Base-by-base conservation (phyloP, 2,329 filamentous ascomycete species). In the Fusarium heterosporum region DNA sequence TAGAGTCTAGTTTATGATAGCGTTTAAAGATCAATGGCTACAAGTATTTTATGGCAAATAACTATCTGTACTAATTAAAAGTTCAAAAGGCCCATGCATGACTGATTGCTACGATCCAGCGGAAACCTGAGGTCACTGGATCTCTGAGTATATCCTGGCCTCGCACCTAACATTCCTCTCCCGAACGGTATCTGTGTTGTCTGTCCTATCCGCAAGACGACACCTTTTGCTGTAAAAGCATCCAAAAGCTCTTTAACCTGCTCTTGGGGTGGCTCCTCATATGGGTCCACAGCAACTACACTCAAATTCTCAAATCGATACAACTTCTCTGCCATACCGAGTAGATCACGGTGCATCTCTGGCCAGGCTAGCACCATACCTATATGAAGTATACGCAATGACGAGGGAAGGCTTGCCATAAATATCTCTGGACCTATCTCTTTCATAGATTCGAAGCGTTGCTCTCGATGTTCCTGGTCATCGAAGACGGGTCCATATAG, bases 291-390 rank as follows among this genome's bases (percentile, higher is more conserved):
- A 1, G 72, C 72, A n/a, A 73, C 72, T 2, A 69, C 45, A 6
- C 32, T 59, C 43, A 73, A 38, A 3, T 71, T 61, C 14, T 65
- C 71, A 34, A 73, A 73, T 8, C 72, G 55, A 38, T 64, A 59
- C 11, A 71, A 38, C 28, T 73, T 73, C 16, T 58, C n/a, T 1
- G 47, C 50, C 64, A 73, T 56, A 0, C 71, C 71, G 14, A 73
- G 53, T 7, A 73, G 34, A 19, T 73, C 72, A 4, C 71, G 66
- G 28, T 71, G 63, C 22, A 73, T 70, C 29, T 73, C 72, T 2
- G 68, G 66, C 72, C 72, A 73, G 9, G 72, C 71, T 3, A 73
- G 32, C 4, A 72, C 71, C 72, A 73, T 73, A 22, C 71, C 72
- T 28, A 73, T 59, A 16, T 73, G 72, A 9, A 73, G 45, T 0